Conservation (phyloP, 805 yeast species). For the Candida tallmaniae region DNA sequence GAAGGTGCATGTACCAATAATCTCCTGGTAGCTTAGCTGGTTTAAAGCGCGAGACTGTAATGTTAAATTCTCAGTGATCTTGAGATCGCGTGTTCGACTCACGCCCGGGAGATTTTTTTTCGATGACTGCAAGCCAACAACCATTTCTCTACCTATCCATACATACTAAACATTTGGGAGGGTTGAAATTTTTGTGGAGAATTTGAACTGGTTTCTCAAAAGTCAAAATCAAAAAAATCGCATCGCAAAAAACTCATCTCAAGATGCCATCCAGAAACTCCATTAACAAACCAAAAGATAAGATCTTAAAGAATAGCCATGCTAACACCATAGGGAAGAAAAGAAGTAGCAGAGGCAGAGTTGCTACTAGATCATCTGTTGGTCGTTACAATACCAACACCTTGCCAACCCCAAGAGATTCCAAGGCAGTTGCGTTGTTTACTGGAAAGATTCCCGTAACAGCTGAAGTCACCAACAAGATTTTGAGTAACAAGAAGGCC, state of each 20-base stretch:
- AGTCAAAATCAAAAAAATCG: neutral
- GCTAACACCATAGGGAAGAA: slow-evolving; percentile 48
- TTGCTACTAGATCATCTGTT: slow-evolving; percentile 43
- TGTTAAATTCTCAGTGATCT: slow-evolving; percentile 35
- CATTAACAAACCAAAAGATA: slow-evolving; percentile 72
- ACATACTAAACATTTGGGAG: too few relatives aligned
- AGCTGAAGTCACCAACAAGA: slow-evolving; percentile 45
- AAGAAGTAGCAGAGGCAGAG: slow-evolving; percentile 47
- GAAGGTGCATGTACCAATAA: too few relatives aligned
- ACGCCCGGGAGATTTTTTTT: slow-evolving; percentile 42
- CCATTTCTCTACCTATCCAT: neutral
- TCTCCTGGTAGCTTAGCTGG: slow-evolving; percentile 48
- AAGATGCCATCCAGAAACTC: slow-evolving; percentile 79
- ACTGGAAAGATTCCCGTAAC: slow-evolving; percentile 29
- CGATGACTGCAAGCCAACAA: neutral
- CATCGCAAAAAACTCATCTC: slow-evolving; percentile 3
- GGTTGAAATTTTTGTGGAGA: too few relatives aligned
- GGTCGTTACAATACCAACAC: slow-evolving; percentile 35
- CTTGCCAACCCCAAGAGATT: slow-evolving; percentile 39
- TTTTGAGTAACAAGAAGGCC: slow-evolving; percentile 73
- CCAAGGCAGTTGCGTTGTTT: slow-evolving; percentile 42
- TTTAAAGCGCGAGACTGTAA: slow-evolving; percentile 49
- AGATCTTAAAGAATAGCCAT: slow-evolving; percentile 47
- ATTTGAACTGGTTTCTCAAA: neutral
- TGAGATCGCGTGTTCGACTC: slow-evolving; percentile 50